Conservation (phyloP, 2,329 filamentous ascomycete genomes). For the Penicillium polonicum region DNA sequence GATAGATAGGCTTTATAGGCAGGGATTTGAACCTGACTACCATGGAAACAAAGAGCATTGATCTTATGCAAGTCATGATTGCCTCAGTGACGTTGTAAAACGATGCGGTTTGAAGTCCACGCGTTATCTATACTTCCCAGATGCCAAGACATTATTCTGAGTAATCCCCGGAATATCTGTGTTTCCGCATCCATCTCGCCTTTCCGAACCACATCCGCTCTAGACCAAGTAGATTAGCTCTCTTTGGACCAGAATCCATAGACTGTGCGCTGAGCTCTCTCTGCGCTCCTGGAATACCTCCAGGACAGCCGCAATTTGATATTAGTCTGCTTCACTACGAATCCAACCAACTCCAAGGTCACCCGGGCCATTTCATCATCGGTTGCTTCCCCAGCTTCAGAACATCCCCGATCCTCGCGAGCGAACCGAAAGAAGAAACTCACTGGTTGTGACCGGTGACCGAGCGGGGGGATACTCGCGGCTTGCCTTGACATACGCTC, state of each 20-base stretch:
- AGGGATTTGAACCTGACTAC: background rate
- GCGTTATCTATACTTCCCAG: background rate
- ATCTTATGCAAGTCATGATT: background rate
- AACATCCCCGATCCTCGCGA: background rate
- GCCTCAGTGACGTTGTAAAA: background rate
- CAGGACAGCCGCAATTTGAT: conserved; percentile 6
- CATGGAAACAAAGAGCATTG: background rate
- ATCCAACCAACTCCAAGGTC: background rate
- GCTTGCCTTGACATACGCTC: background rate
- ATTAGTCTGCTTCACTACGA: background rate
- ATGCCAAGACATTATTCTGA: conserved; percentile 8
- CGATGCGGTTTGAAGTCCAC: background rate
- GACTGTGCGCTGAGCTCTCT: conserved; percentile 9
- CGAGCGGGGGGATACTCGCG: background rate
- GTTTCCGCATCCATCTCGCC: conserved; percentile 7
- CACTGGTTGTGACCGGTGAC: background rate
- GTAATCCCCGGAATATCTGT: conserved; percentile 9
- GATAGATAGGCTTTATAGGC: too few relatives aligned
- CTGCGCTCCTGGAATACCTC: conserved; percentile 8
- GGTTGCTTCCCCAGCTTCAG: background rate
- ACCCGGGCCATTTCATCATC: conserved; percentile 2
- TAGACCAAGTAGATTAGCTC: conserved; percentile 9
- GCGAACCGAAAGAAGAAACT: background rate
- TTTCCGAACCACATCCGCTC: conserved; percentile 9
- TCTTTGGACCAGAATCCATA: conserved; percentile 9